Evolutionary conservation across 108 stramenopile genomes (phyloP).

Genomic region (Skeletonema potamos): DNA sequence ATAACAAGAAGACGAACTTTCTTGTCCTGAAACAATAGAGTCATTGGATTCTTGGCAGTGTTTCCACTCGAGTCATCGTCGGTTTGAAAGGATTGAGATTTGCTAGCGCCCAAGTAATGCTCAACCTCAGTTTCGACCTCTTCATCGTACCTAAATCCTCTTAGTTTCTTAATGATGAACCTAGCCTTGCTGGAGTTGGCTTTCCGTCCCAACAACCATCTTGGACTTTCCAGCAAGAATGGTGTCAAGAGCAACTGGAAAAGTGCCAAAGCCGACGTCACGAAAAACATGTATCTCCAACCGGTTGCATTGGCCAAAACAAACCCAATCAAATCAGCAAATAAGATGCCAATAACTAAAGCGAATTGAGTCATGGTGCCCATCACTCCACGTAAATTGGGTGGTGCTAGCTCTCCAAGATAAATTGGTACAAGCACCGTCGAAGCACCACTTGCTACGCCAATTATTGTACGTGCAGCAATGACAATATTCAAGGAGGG

Average conservation of each 20-base stretch:
- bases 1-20: constrained; percentile 75
- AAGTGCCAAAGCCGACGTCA: constrained; percentile 74
- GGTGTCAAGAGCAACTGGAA: constrained; percentile 81
- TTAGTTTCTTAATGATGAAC: constrained; percentile 88
- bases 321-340: constrained; percentile 83
- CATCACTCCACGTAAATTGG: constrained; percentile 90
- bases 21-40: constrained; percentile 75
- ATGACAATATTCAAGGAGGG: constrained; percentile 75
- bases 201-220: constrained; percentile 82
- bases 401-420: constrained; percentile 91
- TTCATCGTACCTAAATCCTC: constrained; percentile 89
- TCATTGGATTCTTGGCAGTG: constrained; percentile 25
- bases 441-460: constrained; percentile 87
- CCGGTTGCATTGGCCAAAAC: constrained; percentile 60
- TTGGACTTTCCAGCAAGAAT: constrained; percentile 88
- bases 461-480: constrained; percentile 84
- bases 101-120: constrained; percentile 76
- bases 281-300: constrained; percentile 86
- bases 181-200: constrained; percentile 79
- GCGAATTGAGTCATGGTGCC: constrained; percentile 98
- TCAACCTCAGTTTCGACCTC: constrained; percentile 94
- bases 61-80: background rate
- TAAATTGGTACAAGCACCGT: constrained; percentile 95
- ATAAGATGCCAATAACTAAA: constrained; percentile 91
- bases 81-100: constrained; percentile 27